These are phyloP conservation scores for Tolypocladium guangdongense DNA, from an alignment of 2,329 filamentous ascomycete species.

Conservation along the genomic window DNA sequence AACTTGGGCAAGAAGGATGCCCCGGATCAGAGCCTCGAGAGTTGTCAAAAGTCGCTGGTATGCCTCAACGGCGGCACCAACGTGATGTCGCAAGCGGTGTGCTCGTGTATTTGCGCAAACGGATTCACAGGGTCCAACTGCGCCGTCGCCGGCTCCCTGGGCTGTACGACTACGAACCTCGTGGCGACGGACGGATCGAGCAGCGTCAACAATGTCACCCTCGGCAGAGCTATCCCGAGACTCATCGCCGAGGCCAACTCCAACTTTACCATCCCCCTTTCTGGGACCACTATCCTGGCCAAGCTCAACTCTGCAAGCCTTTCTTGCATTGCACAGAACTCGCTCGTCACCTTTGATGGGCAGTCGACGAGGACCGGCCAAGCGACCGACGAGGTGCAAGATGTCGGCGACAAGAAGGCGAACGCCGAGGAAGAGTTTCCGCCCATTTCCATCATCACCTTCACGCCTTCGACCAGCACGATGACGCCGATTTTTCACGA, in stretches of 20 bases:
- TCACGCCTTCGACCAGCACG: background rate
- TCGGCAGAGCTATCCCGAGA: slow-evolving; percentile 69
- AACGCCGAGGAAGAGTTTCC: slow-evolving; percentile 3
- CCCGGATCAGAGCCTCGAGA: slow-evolving; percentile 25
- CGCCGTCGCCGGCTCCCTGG: slow-evolving; percentile 32
- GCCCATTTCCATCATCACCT: slow-evolving; percentile 3
- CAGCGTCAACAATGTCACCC: slow-evolving; percentile 55
- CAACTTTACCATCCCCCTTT: slow-evolving; percentile 69
- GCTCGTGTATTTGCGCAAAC: slow-evolving; percentile 80
- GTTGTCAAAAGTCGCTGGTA: slow-evolving; percentile 49
- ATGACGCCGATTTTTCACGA: background rate
- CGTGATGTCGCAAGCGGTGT: slow-evolving; percentile 54
- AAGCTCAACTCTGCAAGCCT: slow-evolving; percentile 66
- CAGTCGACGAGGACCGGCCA: slow-evolving; percentile 22
- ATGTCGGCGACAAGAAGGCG: background rate
- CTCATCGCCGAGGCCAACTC: slow-evolving; percentile 53
- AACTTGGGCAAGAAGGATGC: slow-evolving; percentile 27
- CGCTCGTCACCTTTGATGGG: slow-evolving; percentile 74
- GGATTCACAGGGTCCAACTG: slow-evolving; percentile 62
- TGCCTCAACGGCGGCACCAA: slow-evolving; percentile 78
- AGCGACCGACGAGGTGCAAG: slow-evolving; percentile 1
- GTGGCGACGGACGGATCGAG: slow-evolving; percentile 26
- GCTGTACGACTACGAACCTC: slow-evolving; percentile 41
- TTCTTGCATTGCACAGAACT: slow-evolving; percentile 77
- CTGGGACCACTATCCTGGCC: slow-evolving; percentile 56